Base-by-base conservation (phyloP, 805 yeast species). In the Blastobotrys peoriensis region DNA sequence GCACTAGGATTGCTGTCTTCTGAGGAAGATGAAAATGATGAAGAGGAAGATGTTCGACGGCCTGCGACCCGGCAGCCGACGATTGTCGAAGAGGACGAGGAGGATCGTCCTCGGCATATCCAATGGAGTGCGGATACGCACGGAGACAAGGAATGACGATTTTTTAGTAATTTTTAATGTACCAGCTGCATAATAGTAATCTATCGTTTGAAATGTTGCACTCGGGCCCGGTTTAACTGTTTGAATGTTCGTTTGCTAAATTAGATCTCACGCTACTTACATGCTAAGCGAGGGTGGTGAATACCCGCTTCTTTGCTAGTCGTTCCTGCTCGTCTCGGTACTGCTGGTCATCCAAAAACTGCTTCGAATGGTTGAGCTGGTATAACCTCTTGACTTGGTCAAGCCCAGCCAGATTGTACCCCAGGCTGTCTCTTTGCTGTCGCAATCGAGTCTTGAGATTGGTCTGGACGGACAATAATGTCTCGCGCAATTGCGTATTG, bases 381-480 rank as follows among this genome's bases (percentile, higher is more conserved):
- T 96, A 89, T 62, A 83, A 87, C 36, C 73, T 76, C 59, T 79
- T 81, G 48, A 85, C 64, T 55, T 78, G 84, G 54, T 75, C 77
- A 61, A 93, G 69, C 3, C 96, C 97, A 49, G 85, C 89, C 16
- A 86, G 70, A 58, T 93, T 93, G 68, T 75, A 81, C 6, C 97
- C 98, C 38, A 93, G 70, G 47, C 76, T 81, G 38, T 73, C 69
- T 13, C 75, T 68, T 17, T 78, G 77, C 2, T 60, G 55, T 38
- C 66, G 65, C 42, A 93, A 67, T 43, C 78, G 76, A 0, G 45
- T 54, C 50, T 95, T 73, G 45, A 93, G 67, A 52, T 77, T 77
- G 5, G 62, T 61, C 56, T 82, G 83, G 37, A 91, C 83, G 21
- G 68, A 68, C 22, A 75, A 73, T 38, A 93, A 68, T 55, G 81